Base-by-base conservation (phyloP, 1,139 yeast genomes). In the Pichia sp. region DNA sequence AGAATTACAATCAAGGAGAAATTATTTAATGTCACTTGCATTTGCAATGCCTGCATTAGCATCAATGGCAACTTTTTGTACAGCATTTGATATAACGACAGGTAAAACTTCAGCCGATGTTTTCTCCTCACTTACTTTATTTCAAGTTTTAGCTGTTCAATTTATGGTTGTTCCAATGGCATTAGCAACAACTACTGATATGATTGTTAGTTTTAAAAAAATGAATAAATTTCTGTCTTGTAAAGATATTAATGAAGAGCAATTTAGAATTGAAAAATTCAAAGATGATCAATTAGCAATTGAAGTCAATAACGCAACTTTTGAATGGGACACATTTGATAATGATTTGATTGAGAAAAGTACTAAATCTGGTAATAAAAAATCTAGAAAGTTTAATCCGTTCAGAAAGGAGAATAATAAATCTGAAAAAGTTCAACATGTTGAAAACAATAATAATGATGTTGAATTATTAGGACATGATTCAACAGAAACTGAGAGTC, bases 101-200 rank as follows among this genome's bases (percentile, higher is more conserved):
- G 60, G 59, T n/a, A 73, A 79, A 54, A 71, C 73, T 52, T 82
- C 95, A 1, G 90, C 88, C 3, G 69, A 75, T 34, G 79, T 88
- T n/a, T 89, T 89, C 61, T 77, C 96, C 0, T 83, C 96, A 13
- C 70, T 89, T 46, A 76, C 94, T 0, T 72, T 86, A 49, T 89
- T 88, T 70, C 82, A 82, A 56, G 74, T 80, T 35, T 69, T 77
- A 54, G 63, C 80, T 6, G 69, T 68, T 46, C 74, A 70, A 52
- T 70, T 76, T 24, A 71, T 86, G 59, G 69, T 86, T 58, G 68
- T 86, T 45, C 96, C 96, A 24, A 69, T 86, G 68, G 74, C 77
- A 1, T 59, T 76, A 44, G 68, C 76, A 11, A 58, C 71, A n/a
- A 71, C 70, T 27, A 67, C 74, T 3, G 81, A 77, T 62, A 76